Percentiles rank a stretch among this genome's conserved stretches.
Conservation (phyloP, 192 early-diverging fungal species). For the Geranomyces variabilis region DNA sequence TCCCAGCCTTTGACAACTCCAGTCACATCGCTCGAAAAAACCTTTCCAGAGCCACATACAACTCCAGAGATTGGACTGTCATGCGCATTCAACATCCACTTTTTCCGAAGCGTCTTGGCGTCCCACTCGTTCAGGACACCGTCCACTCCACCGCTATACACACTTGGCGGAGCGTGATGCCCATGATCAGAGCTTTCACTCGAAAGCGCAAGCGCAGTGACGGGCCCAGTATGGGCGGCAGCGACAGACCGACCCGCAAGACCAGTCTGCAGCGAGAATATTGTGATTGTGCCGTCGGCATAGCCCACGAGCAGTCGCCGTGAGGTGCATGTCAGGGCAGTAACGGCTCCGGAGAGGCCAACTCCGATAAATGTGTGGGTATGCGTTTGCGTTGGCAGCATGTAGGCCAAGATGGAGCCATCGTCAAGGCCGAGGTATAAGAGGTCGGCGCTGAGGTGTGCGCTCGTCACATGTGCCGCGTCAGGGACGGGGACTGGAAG, state of each 20-base stretch:
- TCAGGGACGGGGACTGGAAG: not conserved
- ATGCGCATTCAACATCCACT: constrained; percentile 40
- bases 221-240: constrained; percentile 24
- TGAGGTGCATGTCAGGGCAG: constrained; percentile 1
- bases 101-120: constrained; percentile 25
- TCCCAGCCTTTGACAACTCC: constrained; percentile 33
- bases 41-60: constrained; percentile 8
- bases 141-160: constrained; percentile 38
- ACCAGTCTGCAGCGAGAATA: constrained; percentile 12
- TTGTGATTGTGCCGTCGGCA: constrained; percentile 17
- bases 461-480: not conserved
- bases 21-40: constrained; percentile 42
- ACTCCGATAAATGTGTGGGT: constrained; percentile 4
- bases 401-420: not conserved
- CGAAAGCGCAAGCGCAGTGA: constrained; percentile 23
- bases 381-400: not conserved
- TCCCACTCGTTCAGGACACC: constrained; percentile 43
- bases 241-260: constrained; percentile 6
- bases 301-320: constrained; percentile 22
- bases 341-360: constrained; percentile 1
- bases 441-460: not conserved
- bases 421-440: not conserved
- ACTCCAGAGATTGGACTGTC: constrained; percentile 15
- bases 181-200: not conserved
- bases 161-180: not conserved